Conservation (phyloP, 208 protist species). For the Trichomonas gallinae region DNA sequence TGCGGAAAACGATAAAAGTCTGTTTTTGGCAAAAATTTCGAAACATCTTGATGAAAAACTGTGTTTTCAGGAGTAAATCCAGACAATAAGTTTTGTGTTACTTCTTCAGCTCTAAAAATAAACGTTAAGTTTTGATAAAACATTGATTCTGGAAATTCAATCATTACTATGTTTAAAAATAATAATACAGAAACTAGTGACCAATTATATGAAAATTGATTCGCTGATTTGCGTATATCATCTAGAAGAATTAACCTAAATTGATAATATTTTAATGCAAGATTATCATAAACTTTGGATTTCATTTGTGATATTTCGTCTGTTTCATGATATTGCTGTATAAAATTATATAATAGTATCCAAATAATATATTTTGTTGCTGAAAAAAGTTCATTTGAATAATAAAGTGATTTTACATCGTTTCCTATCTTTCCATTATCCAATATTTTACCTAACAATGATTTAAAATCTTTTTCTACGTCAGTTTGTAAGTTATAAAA, state of each 20-base stretch:
- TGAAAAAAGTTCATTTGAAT: background rate
- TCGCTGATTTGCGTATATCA: background rate
- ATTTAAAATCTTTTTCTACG: background rate
- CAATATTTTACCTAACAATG: background rate
- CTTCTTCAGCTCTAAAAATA: background rate
- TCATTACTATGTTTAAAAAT: background rate
- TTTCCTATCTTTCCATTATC: background rate
- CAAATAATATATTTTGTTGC: background rate
- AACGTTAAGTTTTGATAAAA: background rate
- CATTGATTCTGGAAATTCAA: background rate
- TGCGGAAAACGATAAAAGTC: background rate
- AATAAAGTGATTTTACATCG: background rate
- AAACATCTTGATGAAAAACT: background rate
- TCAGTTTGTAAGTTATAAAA: background rate
- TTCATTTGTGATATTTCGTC: background rate
- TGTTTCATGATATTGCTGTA: background rate
- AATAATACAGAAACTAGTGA: background rate
- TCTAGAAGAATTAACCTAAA: background rate
- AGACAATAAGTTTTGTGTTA: background rate
- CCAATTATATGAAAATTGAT: background rate
- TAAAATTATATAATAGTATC: background rate
- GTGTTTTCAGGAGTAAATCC: background rate
- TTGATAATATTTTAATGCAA: background rate
- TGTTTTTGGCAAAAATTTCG: background rate
- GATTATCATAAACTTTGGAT: background rate